Conservation (phyloP, 257 asterid species). For the Craterostigma plantagineum region DNA sequence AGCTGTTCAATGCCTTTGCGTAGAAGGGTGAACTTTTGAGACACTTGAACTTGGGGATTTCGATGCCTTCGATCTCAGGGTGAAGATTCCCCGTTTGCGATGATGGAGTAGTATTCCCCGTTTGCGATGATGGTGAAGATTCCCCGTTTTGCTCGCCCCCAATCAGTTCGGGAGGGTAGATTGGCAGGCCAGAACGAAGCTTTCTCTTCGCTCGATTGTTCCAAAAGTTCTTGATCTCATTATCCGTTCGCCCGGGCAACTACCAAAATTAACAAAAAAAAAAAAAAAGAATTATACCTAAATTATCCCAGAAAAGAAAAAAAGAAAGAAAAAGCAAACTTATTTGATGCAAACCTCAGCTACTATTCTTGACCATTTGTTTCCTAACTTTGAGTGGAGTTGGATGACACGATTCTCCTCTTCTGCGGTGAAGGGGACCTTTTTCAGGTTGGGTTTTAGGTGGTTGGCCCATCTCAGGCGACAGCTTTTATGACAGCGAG, state of each 20-base stretch:
- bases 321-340: background rate
- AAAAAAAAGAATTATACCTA: too few species aligned
- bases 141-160: too few species aligned
- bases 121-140: too few species aligned
- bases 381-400: slow-evolving; percentile 2
- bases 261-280: background rate
- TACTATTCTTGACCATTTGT: slow-evolving; percentile 2
- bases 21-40: too few species aligned
- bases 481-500: slow-evolving; percentile 1
- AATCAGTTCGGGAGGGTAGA: slow-evolving; percentile 32
- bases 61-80: too few species aligned
- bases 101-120: too few species aligned
- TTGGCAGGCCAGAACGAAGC: slow-evolving; percentile 37
- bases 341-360: background rate
- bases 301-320: background rate
- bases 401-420: background rate
- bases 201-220: slow-evolving; percentile 36
- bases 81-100: too few species aligned
- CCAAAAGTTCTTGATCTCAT: slow-evolving; percentile 6
- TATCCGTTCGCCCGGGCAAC: slow-evolving; percentile 5
- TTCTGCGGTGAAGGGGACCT: background rate
- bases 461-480: slow-evolving; percentile 4
- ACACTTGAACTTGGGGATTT: too few species aligned
- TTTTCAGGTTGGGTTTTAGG: slow-evolving; percentile 3
- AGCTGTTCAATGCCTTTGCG: slow-evolving; percentile 2